Evolutionary conservation across 225 moss, liverwort and hornwort species (phyloP).

Genomic region (Sphagnum contortum): DNA sequence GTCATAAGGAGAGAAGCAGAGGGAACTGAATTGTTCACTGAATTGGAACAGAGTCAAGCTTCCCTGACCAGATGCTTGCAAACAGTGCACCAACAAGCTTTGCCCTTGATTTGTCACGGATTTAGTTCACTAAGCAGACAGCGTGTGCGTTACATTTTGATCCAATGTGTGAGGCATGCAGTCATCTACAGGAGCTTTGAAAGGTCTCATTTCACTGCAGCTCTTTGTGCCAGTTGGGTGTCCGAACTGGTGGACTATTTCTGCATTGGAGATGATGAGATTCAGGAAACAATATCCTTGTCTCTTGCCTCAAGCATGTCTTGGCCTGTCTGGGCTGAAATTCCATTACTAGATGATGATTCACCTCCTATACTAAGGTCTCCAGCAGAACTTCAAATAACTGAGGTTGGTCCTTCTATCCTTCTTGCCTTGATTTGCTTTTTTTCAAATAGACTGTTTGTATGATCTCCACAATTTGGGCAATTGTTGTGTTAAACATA

Average conservation of each 20-base stretch:
- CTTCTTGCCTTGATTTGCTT: background rate
- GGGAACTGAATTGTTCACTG: slow-evolving; percentile 9
- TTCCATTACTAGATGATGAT: slow-evolving; percentile 16
- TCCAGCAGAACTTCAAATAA: slow-evolving; percentile 11
- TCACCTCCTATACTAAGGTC: slow-evolving; percentile 23
- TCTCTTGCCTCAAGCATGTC: slow-evolving; percentile 46
- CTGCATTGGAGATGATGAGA: slow-evolving; percentile 49
- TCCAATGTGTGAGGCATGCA: slow-evolving; percentile 52
- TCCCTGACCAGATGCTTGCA: slow-evolving; percentile 37
- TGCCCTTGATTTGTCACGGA: slow-evolving; percentile 24
- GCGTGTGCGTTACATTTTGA: slow-evolving; percentile 45
- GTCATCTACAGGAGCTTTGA: slow-evolving; percentile 49
- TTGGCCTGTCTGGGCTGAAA: slow-evolving; percentile 69
- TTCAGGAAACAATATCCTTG: slow-evolving; percentile 47
- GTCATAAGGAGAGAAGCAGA: background rate
- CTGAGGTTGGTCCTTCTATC: slow-evolving; percentile 27
- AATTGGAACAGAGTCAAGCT: slow-evolving; percentile 30
- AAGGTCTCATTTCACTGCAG: slow-evolving; percentile 18
- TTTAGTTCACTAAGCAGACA: slow-evolving; percentile 48
- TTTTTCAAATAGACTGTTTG: background rate
- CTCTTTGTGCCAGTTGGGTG: slow-evolving; percentile 59
- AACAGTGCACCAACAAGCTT: slow-evolving; percentile 26
- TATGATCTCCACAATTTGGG: background rate
- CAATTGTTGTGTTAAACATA: no score
- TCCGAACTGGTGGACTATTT: slow-evolving; percentile 38